Percentiles rank a stretch among this genome's conserved stretches.
These are phyloP conservation scores for Pouteria campechiana DNA, from an alignment of 179 eudicot species.

Conservation along the genomic window DNA sequence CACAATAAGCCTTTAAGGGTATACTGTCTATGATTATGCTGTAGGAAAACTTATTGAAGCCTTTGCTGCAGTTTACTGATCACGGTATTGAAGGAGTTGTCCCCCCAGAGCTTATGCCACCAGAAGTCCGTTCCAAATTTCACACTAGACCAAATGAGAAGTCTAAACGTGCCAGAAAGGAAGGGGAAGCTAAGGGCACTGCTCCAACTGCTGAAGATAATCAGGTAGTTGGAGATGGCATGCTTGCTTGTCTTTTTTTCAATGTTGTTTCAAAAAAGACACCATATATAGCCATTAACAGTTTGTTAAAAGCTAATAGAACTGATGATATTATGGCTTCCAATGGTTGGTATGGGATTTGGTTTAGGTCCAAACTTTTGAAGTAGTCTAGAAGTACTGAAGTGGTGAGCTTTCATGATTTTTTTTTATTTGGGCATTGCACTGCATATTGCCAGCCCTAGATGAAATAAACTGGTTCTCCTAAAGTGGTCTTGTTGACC, in stretches of 20 bases:
- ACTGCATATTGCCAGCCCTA: too few species aligned
- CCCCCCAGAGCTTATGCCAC: conserved; percentile 73
- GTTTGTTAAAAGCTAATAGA: too few species aligned
- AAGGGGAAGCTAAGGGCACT: conserved; percentile 58
- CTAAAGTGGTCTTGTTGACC: too few species aligned
- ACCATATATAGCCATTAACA: too few species aligned
- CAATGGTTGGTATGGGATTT: too few species aligned
- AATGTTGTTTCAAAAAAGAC: not conserved
- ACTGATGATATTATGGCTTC: too few species aligned
- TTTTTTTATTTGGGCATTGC: too few species aligned
- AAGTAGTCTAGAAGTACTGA: too few species aligned
- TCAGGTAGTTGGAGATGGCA: conserved; percentile 40
- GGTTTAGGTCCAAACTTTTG: too few species aligned
- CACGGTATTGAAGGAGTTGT: conserved; percentile 96
- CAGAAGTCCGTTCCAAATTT: conserved; percentile 66
- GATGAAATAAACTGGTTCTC: too few species aligned
- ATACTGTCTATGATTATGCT: not conserved
- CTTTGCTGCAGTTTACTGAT: conserved; percentile 71
- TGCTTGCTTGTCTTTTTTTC: not conserved
- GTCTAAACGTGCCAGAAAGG: conserved; percentile 89
- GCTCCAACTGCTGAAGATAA: conserved; percentile 52
- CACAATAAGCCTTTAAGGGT: not conserved
- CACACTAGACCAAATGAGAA: conserved; percentile 76
- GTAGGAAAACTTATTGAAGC: conserved; percentile 3
- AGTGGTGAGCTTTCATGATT: too few species aligned